Conservation (phyloP, 2,329 filamentous ascomycete genomes). For the Pseudogymnoascus sp. region DNA sequence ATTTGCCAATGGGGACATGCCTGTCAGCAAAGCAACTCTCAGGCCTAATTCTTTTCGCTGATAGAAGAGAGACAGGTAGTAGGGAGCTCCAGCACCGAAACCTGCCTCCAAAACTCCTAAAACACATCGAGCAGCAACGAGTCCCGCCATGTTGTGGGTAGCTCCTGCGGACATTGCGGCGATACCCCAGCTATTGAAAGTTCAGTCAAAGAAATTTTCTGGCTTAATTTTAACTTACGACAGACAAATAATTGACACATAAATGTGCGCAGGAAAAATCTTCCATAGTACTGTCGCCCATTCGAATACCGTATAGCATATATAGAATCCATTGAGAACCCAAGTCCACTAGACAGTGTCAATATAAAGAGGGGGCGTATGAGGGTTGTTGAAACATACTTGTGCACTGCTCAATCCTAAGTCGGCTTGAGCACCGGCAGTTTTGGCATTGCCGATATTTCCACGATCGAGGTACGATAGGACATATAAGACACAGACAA, state of each 20-base stretch:
- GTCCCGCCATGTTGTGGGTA: slow-evolving; percentile 46
- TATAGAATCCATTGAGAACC: slow-evolving; percentile 18
- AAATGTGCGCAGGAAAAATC: slow-evolving; percentile 22
- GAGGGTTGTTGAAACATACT: neutral
- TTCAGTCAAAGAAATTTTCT: neutral
- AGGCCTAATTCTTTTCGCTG: slow-evolving; percentile 29
- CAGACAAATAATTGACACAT: slow-evolving; percentile 19
- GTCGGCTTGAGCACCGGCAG: slow-evolving; percentile 13
- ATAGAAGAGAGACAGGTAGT: slow-evolving; percentile 31
- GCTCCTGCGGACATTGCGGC: slow-evolving; percentile 43
- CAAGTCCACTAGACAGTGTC: slow-evolving; percentile 10
- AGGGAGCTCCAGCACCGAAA: slow-evolving; percentile 27
- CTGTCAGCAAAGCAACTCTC: slow-evolving; percentile 26
- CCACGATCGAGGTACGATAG: slow-evolving; percentile 15
- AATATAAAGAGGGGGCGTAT: neutral
- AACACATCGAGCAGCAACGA: slow-evolving; percentile 22
- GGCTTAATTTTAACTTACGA: slow-evolving; percentile 11
- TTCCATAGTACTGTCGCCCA: slow-evolving; percentile 22
- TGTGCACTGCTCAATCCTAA: neutral
- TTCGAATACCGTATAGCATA: slow-evolving; percentile 16
- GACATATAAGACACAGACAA: neutral
- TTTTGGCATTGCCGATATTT: slow-evolving; percentile 23
- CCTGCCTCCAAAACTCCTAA: slow-evolving; percentile 26
- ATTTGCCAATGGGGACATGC: slow-evolving; percentile 29
- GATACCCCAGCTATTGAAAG: slow-evolving; percentile 16